Evolutionary conservation across 2,329 filamentous ascomycete species (phyloP).

Genomic region (Aureobasidium namibiae): DNA sequence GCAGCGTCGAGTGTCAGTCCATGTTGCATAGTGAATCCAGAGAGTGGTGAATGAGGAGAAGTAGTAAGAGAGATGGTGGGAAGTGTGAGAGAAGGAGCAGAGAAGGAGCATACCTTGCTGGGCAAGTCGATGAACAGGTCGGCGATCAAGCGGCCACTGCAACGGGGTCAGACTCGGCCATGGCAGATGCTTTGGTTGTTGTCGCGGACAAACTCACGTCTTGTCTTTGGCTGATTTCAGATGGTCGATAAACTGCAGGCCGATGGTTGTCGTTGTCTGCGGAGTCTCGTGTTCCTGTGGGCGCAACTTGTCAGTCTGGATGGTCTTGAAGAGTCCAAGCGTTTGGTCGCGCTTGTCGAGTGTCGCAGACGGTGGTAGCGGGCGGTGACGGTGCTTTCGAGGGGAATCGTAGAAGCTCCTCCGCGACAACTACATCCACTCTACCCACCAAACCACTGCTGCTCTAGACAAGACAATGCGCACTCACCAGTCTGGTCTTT

Average conservation of each 20-base stretch:
- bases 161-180: background rate
- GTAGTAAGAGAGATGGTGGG: too few relatives aligned
- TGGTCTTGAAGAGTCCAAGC: background rate
- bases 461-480: too few relatives aligned
- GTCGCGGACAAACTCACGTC: slow-evolving; percentile 46
- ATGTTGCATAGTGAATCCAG: background rate
- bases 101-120: slow-evolving; percentile 6
- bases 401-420: background rate
- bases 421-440: background rate
- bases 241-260: slow-evolving; percentile 64
- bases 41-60: too few relatives aligned
- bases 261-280: slow-evolving; percentile 40
- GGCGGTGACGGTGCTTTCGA: background rate
- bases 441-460: too few relatives aligned
- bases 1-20: slow-evolving; percentile 54
- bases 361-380: background rate
- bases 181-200: background rate
- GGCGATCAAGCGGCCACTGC: slow-evolving; percentile 15
- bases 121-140: slow-evolving; percentile 15
- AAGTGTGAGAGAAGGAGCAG: too few relatives aligned
- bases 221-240: slow-evolving; percentile 73
- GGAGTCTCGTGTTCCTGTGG: slow-evolving; percentile 7
- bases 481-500: slow-evolving; percentile 14
- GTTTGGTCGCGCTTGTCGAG: slow-evolving; percentile 3
- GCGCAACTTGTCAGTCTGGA: background rate